Evolutionary conservation across 352 stramenopile species (phyloP).

Genomic region (Globisporangium viniferum): DNA sequence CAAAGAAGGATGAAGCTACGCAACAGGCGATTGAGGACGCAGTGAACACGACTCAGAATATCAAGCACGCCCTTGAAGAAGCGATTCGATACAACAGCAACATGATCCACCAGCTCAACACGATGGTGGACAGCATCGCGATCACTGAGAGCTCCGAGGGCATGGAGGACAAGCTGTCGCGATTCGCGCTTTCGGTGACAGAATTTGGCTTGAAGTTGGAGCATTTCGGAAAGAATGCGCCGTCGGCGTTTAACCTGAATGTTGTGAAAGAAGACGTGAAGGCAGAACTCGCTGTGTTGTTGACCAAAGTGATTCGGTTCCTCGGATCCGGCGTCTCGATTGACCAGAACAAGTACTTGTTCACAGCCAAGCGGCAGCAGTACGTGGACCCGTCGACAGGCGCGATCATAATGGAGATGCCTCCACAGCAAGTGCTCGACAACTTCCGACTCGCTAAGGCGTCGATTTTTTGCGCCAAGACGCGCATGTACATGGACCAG

Average conservation of each 20-base stretch:
- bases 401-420: constrained; percentile 38
- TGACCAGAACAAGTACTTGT: constrained; percentile 64
- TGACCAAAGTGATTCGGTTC: constrained; percentile 59
- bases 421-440: constrained; percentile 44
- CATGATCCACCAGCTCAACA: constrained; percentile 64
- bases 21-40: constrained; percentile 31
- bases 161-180: constrained; percentile 57
- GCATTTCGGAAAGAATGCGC: constrained; percentile 33
- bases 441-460: constrained; percentile 46
- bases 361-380: constrained; percentile 30
- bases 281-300: constrained; percentile 36
- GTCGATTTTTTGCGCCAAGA: constrained; percentile 34
- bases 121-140: constrained; percentile 56
- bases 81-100: constrained; percentile 50
- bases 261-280: constrained; percentile 21
- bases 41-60: constrained; percentile 20
- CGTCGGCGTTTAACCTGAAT: not conserved
- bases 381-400: constrained; percentile 33
- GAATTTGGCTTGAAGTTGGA: constrained; percentile 57
- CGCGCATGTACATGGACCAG: constrained; percentile 43
- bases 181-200: constrained; percentile 42
- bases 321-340: constrained; percentile 51
- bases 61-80: constrained; percentile 36
- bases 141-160: constrained; percentile 51
- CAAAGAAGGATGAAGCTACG: constrained; percentile 24